Evolutionary conservation across 495 filamentous ascomycete genomes (phyloP).

Genomic region (Darksidea phi): DNA sequence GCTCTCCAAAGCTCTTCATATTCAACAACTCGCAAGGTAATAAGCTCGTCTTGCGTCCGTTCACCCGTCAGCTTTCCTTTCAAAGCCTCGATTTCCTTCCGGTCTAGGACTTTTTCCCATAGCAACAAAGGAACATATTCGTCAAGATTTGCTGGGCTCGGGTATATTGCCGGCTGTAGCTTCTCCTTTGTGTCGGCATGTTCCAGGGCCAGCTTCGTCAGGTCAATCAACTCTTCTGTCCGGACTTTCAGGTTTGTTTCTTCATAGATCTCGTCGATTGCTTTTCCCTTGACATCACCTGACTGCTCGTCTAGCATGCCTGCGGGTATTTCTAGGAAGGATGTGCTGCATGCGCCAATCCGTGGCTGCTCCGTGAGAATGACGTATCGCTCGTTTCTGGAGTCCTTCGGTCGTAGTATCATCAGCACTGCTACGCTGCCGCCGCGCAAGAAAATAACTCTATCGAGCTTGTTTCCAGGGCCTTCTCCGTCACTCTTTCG

Average conservation of each 20-base stretch:
- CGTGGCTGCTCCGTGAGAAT: neutral
- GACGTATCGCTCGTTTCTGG: neutral
- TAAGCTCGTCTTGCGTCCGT: neutral
- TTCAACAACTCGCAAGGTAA: neutral
- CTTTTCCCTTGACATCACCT: neutral
- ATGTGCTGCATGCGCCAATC: neutral
- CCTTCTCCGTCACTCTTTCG: too few relatives aligned
- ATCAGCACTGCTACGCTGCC: neutral
- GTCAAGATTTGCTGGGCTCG: neutral
- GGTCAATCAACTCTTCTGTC: neutral
- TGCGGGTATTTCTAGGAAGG: neutral
- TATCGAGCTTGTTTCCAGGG: neutral
- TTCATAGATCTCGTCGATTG: neutral
- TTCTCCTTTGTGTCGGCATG: neutral
- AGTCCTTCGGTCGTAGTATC: neutral
- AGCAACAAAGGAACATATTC: neutral
- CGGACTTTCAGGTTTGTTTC: neutral
- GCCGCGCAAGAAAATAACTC: neutral
- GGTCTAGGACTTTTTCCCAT: neutral
- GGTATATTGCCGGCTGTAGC: neutral
- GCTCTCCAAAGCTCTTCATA: neutral
- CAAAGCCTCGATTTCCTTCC: neutral
- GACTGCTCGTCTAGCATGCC: neutral
- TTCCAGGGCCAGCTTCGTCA: neutral
- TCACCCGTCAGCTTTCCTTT: neutral